Percentiles rank a stretch among this genome's conserved stretches.
These are phyloP conservation scores for Sugiyamaella floridensis DNA, from an alignment of 805 yeast genomes.

Conservation along the genomic window DNA sequence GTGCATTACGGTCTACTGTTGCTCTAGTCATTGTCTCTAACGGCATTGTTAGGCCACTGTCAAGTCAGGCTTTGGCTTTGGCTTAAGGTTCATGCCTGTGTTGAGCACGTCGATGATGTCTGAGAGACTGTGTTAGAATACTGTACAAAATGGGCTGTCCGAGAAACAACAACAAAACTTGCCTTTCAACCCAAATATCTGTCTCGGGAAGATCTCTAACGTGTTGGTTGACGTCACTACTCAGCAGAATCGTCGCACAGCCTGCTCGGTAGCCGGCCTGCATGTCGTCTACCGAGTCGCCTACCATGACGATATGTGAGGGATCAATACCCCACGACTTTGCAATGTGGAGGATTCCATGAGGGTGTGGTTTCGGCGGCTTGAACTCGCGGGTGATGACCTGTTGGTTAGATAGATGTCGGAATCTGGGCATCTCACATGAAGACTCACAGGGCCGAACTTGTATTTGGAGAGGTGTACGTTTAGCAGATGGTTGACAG, in stretches of 20 bases:
- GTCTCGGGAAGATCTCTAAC: conserved; percentile 35
- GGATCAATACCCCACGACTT: conserved; percentile 41
- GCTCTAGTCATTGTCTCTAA: no score
- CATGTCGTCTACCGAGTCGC: conserved; percentile 69
- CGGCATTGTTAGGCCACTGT: not conserved
- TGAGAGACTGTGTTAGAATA: conserved; percentile 26
- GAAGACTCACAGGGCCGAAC: conserved; percentile 38
- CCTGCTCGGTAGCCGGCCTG: conserved; percentile 59
- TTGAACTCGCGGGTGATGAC: conserved; percentile 53
- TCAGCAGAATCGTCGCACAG: conserved; percentile 47
- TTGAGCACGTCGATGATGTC: conserved; percentile 35
- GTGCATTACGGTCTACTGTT: not conserved
- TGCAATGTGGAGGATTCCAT: conserved; percentile 53
- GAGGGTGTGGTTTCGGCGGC: conserved; percentile 66
- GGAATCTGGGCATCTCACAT: not conserved
- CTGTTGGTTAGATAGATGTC: not conserved
- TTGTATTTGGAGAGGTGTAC: conserved; percentile 37
- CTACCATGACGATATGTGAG: conserved; percentile 54
- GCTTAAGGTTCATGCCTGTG: conserved; percentile 29
- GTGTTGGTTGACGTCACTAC: conserved; percentile 44
- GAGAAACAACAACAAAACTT: conserved; percentile 7
- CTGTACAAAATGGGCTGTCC: not conserved
- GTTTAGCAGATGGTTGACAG: conserved; percentile 46
- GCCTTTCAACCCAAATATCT: conserved; percentile 31
- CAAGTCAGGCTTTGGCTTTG: not conserved